These are phyloP conservation scores for Sporothrix humicola DNA, from an alignment of 2,329 filamentous ascomycete species.

Conservation along the genomic window DNA sequence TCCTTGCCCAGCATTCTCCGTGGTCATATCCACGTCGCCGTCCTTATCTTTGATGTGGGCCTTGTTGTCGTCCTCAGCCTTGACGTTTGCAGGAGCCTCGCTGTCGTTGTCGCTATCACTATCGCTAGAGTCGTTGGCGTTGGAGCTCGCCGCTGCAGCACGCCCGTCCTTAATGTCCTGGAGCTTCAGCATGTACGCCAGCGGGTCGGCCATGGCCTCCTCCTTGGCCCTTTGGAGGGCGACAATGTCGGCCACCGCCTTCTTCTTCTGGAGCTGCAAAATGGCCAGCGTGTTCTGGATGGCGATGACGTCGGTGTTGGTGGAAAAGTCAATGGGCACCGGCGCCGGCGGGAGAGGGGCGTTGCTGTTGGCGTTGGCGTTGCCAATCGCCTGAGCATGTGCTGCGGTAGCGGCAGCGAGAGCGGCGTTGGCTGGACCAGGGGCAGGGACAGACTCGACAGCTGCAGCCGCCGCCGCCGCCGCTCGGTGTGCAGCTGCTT, in stretches of 20 bases:
- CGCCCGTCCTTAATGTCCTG: slow-evolving; percentile 56
- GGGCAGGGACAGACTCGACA: neutral
- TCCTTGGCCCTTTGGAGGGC: slow-evolving; percentile 71
- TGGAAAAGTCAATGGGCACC: slow-evolving; percentile 61
- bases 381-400: neutral
- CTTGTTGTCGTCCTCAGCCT: slow-evolving; percentile 32
- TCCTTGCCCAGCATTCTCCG: neutral
- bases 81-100: slow-evolving; percentile 16
- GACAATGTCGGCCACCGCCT: slow-evolving; percentile 76
- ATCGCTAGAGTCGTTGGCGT: slow-evolving; percentile 42
- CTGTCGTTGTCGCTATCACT: slow-evolving; percentile 44
- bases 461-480: neutral
- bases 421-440: neutral
- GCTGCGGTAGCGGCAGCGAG: neutral
- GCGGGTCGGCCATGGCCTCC: slow-evolving; percentile 72
- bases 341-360: slow-evolving; percentile 52
- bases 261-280: slow-evolving; percentile 82
- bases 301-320: slow-evolving; percentile 85
- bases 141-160: slow-evolving; percentile 37
- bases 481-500: slow-evolving; percentile 28
- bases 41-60: slow-evolving; percentile 6
- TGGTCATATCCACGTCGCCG: slow-evolving; percentile 24
- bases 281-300: slow-evolving; percentile 84
- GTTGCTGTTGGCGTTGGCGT: neutral
- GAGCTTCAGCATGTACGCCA: slow-evolving; percentile 73